Percentiles rank a stretch among this genome's conserved stretches.
phyloP scores from a whole-genome alignment of 495 filamentous ascomycete species.

The Lepidopterella palustris region DNA sequence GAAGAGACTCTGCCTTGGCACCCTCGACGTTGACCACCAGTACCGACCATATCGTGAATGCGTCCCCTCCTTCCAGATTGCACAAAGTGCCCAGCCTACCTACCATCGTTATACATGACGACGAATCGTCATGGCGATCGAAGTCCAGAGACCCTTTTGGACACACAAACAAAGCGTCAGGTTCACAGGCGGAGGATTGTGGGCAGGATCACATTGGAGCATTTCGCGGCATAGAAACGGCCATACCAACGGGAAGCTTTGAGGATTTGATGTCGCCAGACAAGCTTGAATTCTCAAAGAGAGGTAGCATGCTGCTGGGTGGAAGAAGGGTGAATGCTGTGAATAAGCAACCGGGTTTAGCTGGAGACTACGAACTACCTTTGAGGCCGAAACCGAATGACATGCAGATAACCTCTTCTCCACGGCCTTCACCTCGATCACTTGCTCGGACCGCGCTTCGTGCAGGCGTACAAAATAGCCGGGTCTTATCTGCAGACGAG shows the following conservation, averaged over 20 bases:
- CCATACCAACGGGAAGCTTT: conserved; percentile 50
- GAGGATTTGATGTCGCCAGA: conserved; percentile 46
- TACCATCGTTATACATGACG: conserved; percentile 38
- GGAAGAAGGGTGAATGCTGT: conserved; percentile 42
- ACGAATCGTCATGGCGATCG: not conserved
- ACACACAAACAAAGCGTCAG: not conserved
- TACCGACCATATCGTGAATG: conserved; percentile 41
- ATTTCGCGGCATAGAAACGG: conserved; percentile 50
- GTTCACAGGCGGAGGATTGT: not conserved
- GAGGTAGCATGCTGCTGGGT: conserved; percentile 61
- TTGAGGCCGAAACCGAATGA: conserved; percentile 10
- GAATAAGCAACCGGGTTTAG: conserved; percentile 15
- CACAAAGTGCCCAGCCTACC: conserved; percentile 32
- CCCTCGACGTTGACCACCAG: conserved; percentile 43
- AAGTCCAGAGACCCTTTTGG: conserved; percentile 7
- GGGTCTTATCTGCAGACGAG: conserved; percentile 67
- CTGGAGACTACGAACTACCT: not conserved
- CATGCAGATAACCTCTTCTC: conserved; percentile 1
- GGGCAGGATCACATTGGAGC: conserved; percentile 7
- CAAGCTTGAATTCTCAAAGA: conserved; percentile 53
- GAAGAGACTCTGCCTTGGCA: conserved; percentile 51
- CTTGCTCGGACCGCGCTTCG: conserved; percentile 37
- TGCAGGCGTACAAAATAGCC: conserved; percentile 33
- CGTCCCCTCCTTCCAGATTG: conserved; percentile 23
- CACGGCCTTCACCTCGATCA: conserved; percentile 24